phyloP scores from a whole-genome alignment of 169 alveolate genomes.

The Cryptosporidium tyzzeri region DNA sequence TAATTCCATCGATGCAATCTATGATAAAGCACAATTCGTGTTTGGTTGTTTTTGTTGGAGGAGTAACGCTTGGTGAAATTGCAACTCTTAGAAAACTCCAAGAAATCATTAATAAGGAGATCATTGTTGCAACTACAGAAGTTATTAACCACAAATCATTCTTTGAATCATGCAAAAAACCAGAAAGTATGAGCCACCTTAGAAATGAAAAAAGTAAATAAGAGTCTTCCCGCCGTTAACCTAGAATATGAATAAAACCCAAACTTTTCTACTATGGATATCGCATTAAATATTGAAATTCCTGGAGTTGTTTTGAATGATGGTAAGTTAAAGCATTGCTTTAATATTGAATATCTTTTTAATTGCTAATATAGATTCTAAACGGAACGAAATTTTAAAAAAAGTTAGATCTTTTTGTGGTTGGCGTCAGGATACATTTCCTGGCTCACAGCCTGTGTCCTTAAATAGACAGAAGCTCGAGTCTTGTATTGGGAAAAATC shows the following conservation, averaged over 20 bases:
- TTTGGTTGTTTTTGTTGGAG: slow-evolving; percentile 81
- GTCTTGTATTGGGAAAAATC: slow-evolving; percentile 77
- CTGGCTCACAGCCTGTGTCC: slow-evolving; percentile 92
- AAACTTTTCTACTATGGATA: slow-evolving; percentile 25
- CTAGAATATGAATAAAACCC: background rate
- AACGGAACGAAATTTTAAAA: slow-evolving; percentile 63
- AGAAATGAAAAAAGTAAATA: slow-evolving; percentile 10
- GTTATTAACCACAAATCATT: slow-evolving; percentile 53
- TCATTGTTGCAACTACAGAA: slow-evolving; percentile 65
- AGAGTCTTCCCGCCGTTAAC: background rate
- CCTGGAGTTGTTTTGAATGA: slow-evolving; percentile 69
- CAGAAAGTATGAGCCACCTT: slow-evolving; percentile 25
- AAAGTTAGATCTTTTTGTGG: slow-evolving; percentile 82
- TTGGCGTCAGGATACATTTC: slow-evolving; percentile 88
- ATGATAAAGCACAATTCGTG: slow-evolving; percentile 8
- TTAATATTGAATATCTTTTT: background rate
- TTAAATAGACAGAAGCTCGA: slow-evolving; percentile 80
- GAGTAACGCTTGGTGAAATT: slow-evolving; percentile 82
- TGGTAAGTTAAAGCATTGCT: slow-evolving; percentile 20
- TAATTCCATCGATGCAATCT: slow-evolving; percentile 4
- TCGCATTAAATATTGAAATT: slow-evolving; percentile 29
- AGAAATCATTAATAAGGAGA: slow-evolving; percentile 36
- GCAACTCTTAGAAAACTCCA: slow-evolving; percentile 78
- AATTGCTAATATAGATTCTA: slow-evolving; percentile 2
- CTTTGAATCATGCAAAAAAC: slow-evolving; percentile 54